Evolutionary conservation across 1,284 basidiomycete species (phyloP), one percentile per base, ranked within the genome.

Genomic region (Sphaerobolus stellatus): DNA sequence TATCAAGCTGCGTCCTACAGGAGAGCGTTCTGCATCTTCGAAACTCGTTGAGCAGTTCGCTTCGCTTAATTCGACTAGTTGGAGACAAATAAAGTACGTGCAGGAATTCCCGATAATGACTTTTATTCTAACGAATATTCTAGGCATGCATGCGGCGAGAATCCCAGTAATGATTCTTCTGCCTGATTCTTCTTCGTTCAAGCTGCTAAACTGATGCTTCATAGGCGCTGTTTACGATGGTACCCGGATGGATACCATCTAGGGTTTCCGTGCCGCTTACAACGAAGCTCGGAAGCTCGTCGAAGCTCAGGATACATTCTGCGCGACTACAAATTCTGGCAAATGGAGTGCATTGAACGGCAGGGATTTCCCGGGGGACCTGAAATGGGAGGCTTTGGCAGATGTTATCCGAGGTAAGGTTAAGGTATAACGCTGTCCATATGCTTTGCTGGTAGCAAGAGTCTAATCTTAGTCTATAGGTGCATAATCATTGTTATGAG

Each of bases 231-330:
- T 24, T 7, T 54, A 54, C 25, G 45, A 43, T 5, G 38, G 18
- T 7, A 56, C 54, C 7, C 54, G 54, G 5, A 56, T 80, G 64
- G 78, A 81, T 60, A 72, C 73, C 18, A 69, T 73, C 14, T 80
- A 72, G 66, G 72, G 73, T 52, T 80, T 78, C 63, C 69, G 78
- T 58, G 68, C 62, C 49, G 75, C 73, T 3, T 94, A 94, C 64
- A 78, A 86, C 48, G 82, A 82, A 34, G 93, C 92, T 3, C 80
- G 83, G 18, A 75, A 83, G 64, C 76, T 95, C 59, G 90, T 88
- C 67, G 75, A 81, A 27, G 71, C 75, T 54, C 93, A 96, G 64
- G 90, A 94, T 64, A 73, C 71, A 8, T 92, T 82, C 65, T 93
- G 90, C 61, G 62, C 62, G 27, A 80, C 79, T 57, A 86, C 79